These are phyloP conservation scores for Solanum megistacrolobum DNA, from an alignment of 257 asterid species.

Conservation along the genomic window DNA sequence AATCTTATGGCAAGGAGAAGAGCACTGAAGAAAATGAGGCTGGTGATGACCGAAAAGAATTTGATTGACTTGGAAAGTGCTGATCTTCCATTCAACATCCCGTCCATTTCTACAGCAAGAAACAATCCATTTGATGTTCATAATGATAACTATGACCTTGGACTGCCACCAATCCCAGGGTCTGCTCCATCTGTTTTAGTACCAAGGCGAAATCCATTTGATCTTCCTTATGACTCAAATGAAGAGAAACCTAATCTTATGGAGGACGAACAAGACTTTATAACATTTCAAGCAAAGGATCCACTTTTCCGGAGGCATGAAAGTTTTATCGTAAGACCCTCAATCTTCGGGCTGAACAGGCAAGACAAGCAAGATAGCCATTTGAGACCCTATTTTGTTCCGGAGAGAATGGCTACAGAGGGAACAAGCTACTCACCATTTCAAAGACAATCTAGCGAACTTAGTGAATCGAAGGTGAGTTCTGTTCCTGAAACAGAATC, in stretches of 20 bases:
- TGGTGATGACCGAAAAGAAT: slow-evolving; percentile 48
- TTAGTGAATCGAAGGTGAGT: slow-evolving; percentile 75
- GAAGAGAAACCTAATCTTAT: slow-evolving; percentile 81
- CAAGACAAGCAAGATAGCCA: slow-evolving; percentile 39
- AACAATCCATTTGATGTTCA: slow-evolving; percentile 62
- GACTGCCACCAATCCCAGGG: slow-evolving; percentile 80
- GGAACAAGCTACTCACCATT: slow-evolving; percentile 49
- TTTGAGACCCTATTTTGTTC: slow-evolving; percentile 61
- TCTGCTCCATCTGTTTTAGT: slow-evolving; percentile 83
- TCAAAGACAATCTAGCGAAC: slow-evolving; percentile 61
- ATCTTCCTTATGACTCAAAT: slow-evolving; percentile 69
- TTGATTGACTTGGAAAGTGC: slow-evolving; percentile 67
- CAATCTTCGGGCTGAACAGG: slow-evolving; percentile 41
- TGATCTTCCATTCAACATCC: slow-evolving; percentile 53
- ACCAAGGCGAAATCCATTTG: slow-evolving; percentile 73
- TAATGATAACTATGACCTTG: slow-evolving; percentile 38
- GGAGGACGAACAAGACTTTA: slow-evolving; percentile 65
- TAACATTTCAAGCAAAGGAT: slow-evolving; percentile 36
- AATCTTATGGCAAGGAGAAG: slow-evolving; percentile 75
- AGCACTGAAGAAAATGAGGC: slow-evolving; percentile 49
- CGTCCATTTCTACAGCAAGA: slow-evolving; percentile 58
- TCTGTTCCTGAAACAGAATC: slow-evolving; percentile 76
- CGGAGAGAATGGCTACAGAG: slow-evolving; percentile 40
- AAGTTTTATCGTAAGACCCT: slow-evolving; percentile 61
- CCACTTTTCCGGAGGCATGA: slow-evolving; percentile 55